Evolutionary conservation across 2,329 filamentous ascomycete genomes (phyloP).

Genomic region (Venturia aucupariae): DNA sequence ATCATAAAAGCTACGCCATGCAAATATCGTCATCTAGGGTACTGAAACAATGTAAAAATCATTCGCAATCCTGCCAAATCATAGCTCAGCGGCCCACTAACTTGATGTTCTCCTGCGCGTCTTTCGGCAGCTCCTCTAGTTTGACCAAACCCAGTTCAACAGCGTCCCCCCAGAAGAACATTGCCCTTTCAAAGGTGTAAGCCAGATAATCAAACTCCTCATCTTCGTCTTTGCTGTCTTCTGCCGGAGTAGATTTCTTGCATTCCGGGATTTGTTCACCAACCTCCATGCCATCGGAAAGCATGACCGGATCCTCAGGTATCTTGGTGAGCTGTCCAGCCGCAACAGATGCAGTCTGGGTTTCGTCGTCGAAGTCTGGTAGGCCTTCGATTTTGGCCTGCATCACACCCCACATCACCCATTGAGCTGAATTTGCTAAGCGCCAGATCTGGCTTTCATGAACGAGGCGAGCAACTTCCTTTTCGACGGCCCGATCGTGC

Average conservation of each 20-base stretch:
- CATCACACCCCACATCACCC: constrained; percentile 94
- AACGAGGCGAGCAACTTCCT: constrained; percentile 60
- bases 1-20: no score
- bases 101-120: constrained; percentile 58
- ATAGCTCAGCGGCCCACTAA: constrained; percentile 51
- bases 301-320: neutral
- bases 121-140: constrained; percentile 64
- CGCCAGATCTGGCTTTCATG: constrained; percentile 80
- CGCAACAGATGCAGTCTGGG: constrained; percentile 8
- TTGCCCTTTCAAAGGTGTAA: constrained; percentile 81
- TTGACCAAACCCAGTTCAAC: constrained; percentile 66
- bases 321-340: neutral
- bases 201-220: constrained; percentile 81
- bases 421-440: constrained; percentile 75
- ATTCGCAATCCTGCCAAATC: neutral
- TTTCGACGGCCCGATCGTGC: constrained; percentile 55
- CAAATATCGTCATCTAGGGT: neutral
- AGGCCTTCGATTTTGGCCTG: constrained; percentile 80
- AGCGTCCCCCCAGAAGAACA: constrained; percentile 93
- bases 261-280: constrained; percentile 15
- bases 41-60: neutral
- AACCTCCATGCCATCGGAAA: no score
- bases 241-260: constrained; percentile 12
- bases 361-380: constrained; percentile 38
- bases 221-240: constrained; percentile 22